Conservation (phyloP, 2,329 filamentous ascomycete genomes). For the Claviceps monticola region DNA sequence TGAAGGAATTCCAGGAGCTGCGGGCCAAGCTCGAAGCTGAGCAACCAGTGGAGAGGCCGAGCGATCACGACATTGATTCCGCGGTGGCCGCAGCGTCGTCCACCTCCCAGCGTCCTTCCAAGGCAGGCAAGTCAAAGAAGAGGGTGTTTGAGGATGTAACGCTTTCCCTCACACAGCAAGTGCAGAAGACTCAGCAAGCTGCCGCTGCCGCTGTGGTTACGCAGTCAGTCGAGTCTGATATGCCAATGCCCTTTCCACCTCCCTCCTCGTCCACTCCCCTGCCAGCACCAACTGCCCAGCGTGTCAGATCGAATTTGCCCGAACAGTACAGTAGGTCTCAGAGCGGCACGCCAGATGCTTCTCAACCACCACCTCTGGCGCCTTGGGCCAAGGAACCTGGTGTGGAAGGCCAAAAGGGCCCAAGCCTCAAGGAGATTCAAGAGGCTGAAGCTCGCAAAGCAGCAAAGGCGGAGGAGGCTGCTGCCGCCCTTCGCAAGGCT, state of each 20-base stretch:
- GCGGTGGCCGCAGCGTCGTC: background rate
- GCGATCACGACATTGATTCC: background rate
- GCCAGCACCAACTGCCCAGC: conserved; percentile 78
- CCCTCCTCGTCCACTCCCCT: conserved; percentile 69
- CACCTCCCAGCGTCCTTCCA: conserved; percentile 5
- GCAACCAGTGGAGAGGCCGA: conserved; percentile 15
- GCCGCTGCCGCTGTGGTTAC: conserved; percentile 24
- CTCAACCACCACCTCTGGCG: conserved; percentile 58
- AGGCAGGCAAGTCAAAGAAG: conserved; percentile 15
- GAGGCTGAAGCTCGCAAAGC: conserved; percentile 89
- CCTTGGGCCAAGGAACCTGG: conserved; percentile 89
- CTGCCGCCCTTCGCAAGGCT: conserved; percentile 62
- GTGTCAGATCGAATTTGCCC: conserved; percentile 69
- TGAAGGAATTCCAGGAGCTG: conserved; percentile 72
- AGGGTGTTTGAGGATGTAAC: conserved; percentile 19
- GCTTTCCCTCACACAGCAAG: conserved; percentile 69
- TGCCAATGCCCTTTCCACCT: conserved; percentile 64
- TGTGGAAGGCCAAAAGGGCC: conserved; percentile 58
- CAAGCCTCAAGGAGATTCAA: conserved; percentile 91
- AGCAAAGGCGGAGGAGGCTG: conserved; percentile 73
- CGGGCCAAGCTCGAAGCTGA: conserved; percentile 57
- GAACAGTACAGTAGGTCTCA: conserved; percentile 59
- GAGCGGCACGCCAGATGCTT: conserved; percentile 57
- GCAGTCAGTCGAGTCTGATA: conserved; percentile 40
- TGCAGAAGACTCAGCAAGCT: conserved; percentile 54